These are phyloP conservation scores for Prunus mira DNA, from an alignment of 306 rosid genomes.

Conservation along the genomic window DNA sequence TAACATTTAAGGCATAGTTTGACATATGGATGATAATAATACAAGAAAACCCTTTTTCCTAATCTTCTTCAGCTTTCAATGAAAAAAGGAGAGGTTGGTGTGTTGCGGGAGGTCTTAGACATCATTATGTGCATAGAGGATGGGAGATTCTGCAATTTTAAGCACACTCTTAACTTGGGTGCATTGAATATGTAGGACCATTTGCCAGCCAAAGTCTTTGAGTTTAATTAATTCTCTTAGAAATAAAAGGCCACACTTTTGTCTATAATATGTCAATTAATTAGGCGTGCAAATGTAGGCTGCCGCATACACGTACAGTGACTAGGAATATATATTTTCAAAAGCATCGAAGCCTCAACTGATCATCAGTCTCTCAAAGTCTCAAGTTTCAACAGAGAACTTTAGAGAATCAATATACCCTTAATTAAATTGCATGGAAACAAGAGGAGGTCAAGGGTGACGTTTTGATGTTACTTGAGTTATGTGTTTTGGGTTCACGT, in stretches of 20 bases:
- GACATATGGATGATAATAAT: neutral
- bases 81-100: slow-evolving; percentile 17
- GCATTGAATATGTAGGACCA: neutral
- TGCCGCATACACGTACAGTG: neutral
- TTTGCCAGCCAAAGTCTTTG: neutral
- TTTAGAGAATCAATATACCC: neutral
- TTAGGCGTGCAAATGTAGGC: too few relatives aligned
- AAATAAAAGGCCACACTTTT: neutral
- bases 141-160: neutral
- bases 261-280: too few relatives aligned
- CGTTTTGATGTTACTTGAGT: neutral
- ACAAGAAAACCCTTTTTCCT: slow-evolving; percentile 9
- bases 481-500: neutral
- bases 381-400: neutral
- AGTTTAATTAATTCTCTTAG: neutral
- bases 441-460: neutral
- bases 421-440: neutral
- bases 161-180: neutral
- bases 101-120: neutral
- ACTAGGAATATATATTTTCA: neutral
- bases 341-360: neutral
- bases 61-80: slow-evolving; percentile 17
- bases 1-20: slow-evolving; percentile 4
- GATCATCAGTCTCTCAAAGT: neutral
- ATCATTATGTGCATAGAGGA: neutral